Evolutionary conservation across 202 grass and related monocot genomes (phyloP).

Genomic region (Setaria italica): DNA sequence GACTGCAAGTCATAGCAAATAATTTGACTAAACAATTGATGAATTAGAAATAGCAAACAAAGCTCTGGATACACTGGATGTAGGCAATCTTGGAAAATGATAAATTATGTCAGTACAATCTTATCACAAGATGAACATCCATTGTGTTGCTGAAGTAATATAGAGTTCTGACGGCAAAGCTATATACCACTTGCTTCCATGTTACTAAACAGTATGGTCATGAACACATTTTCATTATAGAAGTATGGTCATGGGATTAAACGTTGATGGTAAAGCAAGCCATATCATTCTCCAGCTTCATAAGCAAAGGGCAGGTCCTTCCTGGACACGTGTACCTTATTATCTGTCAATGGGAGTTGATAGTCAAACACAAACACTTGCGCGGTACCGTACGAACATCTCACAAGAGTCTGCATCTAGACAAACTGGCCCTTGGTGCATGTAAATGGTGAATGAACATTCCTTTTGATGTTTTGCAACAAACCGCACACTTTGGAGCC

Average conservation of each 20-base stretch:
- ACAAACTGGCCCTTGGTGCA: not conserved
- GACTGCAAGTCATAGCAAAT: not conserved
- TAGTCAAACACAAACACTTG: constrained; percentile 24
- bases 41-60: not conserved
- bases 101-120: constrained; percentile 20
- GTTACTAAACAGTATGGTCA: not conserved
- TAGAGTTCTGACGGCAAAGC: constrained; percentile 9
- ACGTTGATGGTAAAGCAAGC: constrained; percentile 15
- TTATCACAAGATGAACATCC: constrained; percentile 37
- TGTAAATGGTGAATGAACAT: constrained; percentile 10
- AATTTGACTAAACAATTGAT: not conserved
- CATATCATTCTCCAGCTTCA: constrained; percentile 19
- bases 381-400: not conserved
- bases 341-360: not conserved
- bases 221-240: not conserved
- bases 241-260: constrained; percentile 2
- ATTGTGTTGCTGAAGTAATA: constrained; percentile 25
- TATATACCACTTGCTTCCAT: not conserved
- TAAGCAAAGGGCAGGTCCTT: constrained; percentile 40
- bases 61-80: not conserved
- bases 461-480: not conserved
- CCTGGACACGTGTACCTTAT: not conserved
- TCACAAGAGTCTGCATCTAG: not conserved
- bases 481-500: not conserved
- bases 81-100: constrained; percentile 4